Evolutionary conservation across 257 asterid genomes (phyloP), one percentile per base, ranked within the genome.

Genomic region (Petrea volubilis): DNA sequence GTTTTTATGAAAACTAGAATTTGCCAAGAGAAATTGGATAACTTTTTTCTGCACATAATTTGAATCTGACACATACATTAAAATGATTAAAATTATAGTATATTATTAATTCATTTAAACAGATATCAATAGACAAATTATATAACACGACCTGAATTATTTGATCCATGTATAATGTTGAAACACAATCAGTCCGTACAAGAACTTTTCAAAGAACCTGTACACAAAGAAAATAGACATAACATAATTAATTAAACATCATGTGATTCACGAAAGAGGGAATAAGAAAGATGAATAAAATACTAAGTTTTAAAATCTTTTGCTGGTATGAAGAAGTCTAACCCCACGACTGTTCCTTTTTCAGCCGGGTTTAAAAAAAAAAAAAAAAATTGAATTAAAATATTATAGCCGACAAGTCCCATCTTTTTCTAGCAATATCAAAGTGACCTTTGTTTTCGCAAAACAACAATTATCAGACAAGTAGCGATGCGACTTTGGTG

Each of bases 401-500:
- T 6, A 60, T 38, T 38, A n/a, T 11, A 28, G 21, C 75, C 40
- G 70, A 74, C 72, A 25, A 33, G 43, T 43, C 53, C 38, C 31
- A n/a, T 68, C 11, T 47, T 74, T 53, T 44, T 61, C 10, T 9
- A 24, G 72, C 72, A 68, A 43, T 29, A 6, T 4, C 9, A 13
- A 60, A 66, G 21, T 21, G 49, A 20, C 20, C 34, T 28, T n/a
- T n/a, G n/a, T n/a, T n/a, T n/a, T n/a, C n/a, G n/a, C n/a, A 36
- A 7, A 51, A 51, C 50, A 24, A 20, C 10, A 61, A 50, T 7
- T 27, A 60, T 50, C 4, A 11, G 24, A 6, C 27, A 29, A 14
- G 43, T 12, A 10, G 25, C n/a, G 69, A 64, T 43, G 77, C 65
- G 69, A 67, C 68, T 67, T 79, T 80, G 41, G 69, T 68, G 62